phyloP scores from a whole-genome alignment of 768 basidiomycete genomes.

The Podaxis mareebaensis region DNA sequence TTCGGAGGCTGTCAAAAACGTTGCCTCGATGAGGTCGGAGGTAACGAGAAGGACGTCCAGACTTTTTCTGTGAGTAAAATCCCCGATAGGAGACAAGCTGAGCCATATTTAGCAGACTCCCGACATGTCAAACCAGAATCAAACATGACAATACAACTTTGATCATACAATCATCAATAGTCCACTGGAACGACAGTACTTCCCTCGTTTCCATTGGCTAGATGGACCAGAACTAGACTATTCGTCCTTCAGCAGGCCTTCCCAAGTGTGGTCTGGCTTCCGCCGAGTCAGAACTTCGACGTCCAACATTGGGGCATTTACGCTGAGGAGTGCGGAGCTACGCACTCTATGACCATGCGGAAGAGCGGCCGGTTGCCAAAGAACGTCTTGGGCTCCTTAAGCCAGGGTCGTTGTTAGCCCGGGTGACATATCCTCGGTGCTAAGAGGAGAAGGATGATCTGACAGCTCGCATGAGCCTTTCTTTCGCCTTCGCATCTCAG shows the following conservation, averaged over 20 bases:
- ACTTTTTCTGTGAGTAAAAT: constrained; percentile 1
- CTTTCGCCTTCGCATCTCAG: constrained; percentile 21
- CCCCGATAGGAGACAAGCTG: neutral
- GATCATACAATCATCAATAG: neutral
- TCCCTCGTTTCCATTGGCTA: neutral
- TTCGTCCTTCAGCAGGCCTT: neutral
- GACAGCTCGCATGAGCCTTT: constrained; percentile 8
- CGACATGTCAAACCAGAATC: constrained; percentile 9
- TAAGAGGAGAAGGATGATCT: constrained; percentile 15
- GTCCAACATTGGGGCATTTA: neutral
- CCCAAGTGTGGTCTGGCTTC: neutral
- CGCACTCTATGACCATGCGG: neutral
- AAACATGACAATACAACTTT: neutral
- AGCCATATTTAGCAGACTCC: neutral
- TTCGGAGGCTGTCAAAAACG: neutral
- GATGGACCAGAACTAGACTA: neutral
- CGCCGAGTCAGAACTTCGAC: neutral
- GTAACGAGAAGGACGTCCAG: constrained; percentile 2
- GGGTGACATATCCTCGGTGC: constrained; percentile 14
- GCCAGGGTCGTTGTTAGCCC: neutral
- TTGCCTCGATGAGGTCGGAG: constrained; percentile 10
- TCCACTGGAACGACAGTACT: constrained; percentile 1
- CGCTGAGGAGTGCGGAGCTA: neutral
- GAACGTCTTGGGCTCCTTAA: neutral
- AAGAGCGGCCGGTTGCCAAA: neutral